Conservation (phyloP, 306 rosid species). For the Casuarina glauca region DNA sequence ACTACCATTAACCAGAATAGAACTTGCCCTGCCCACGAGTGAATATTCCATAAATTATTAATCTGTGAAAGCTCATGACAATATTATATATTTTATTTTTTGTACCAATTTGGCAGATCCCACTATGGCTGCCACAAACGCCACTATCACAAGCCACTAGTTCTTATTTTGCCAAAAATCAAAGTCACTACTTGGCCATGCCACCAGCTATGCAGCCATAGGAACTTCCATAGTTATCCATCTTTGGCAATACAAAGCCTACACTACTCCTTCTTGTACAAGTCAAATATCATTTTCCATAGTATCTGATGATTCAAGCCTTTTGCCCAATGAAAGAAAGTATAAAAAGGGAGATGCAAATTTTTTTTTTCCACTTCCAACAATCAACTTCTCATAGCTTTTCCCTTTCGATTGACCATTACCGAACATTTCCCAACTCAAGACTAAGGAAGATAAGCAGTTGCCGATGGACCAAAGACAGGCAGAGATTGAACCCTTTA, state of each 20-base stretch:
- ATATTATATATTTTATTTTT: background rate
- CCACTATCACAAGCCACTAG: background rate
- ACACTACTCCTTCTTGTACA: background rate
- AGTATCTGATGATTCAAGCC: background rate
- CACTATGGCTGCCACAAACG: background rate
- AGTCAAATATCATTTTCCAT: background rate
- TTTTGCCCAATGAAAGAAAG: background rate
- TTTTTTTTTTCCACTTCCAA: background rate
- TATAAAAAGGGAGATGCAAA: background rate
- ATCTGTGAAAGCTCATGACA: background rate
- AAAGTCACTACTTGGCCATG: background rate
- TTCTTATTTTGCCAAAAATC: background rate
- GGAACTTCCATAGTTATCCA: background rate
- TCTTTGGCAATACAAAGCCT: background rate
- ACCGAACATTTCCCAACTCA: too few species aligned
- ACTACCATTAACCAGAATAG: too few species aligned
- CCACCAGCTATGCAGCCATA: background rate
- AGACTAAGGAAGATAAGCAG: too few species aligned
- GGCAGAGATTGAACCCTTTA: background rate
- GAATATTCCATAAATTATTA: too few species aligned
- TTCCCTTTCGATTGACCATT: background rate
- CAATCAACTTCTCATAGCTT: background rate
- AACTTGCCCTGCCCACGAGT: too few species aligned
- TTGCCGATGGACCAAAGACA: background rate
- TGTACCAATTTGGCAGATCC: background rate